phyloP scores from a whole-genome alignment of 768 basidiomycete species.

The Chalciporus piperatus region DNA sequence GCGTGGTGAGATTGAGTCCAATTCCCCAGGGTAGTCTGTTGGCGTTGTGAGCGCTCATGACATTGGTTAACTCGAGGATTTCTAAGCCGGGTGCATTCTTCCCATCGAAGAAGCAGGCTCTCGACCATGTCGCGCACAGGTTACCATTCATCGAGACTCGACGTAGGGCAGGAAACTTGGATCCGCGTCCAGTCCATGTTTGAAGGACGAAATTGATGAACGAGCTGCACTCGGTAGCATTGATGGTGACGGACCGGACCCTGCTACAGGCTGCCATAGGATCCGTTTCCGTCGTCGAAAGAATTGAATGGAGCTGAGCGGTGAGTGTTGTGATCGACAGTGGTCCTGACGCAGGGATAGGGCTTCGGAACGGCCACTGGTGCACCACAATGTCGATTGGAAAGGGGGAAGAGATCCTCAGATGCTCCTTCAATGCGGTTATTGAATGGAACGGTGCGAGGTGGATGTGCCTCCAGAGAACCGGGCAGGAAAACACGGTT shows the following conservation, averaged over 20 bases:
- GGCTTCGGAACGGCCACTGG: slow-evolving; percentile 20
- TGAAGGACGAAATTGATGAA: slow-evolving; percentile 20
- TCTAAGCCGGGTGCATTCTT: slow-evolving; percentile 13
- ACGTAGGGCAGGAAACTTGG: slow-evolving; percentile 13
- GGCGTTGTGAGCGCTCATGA: slow-evolving; percentile 10
- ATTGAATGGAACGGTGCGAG: slow-evolving; percentile 14
- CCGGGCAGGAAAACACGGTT: slow-evolving; percentile 15
- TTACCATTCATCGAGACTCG: slow-evolving; percentile 12
- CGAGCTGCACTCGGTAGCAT: slow-evolving; percentile 14
- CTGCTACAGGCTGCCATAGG: slow-evolving; percentile 9
- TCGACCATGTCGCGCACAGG: slow-evolving; percentile 17
- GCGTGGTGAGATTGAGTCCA: slow-evolving; percentile 18
- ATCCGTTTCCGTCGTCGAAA: slow-evolving; percentile 3
- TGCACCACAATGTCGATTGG: slow-evolving; percentile 14
- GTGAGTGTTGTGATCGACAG: slow-evolving; percentile 15
- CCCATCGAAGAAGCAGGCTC: slow-evolving; percentile 18
- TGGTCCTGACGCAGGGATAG: slow-evolving; percentile 1
- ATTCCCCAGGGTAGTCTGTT: slow-evolving; percentile 10
- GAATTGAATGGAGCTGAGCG: slow-evolving; percentile 15
- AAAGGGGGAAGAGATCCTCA: slow-evolving; percentile 11
- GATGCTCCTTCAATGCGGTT: slow-evolving; percentile 11
- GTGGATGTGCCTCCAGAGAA: slow-evolving; percentile 20
- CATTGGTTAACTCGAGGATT: slow-evolving; percentile 17
- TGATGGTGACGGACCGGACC: slow-evolving; percentile 14
- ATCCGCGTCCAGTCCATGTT: slow-evolving; percentile 12